A percentile compares a stretch with the other conserved stretches of the same genome.
These are phyloP conservation scores for Tilletia setariae DNA, from an alignment of 1,284 basidiomycete species.

Conservation along the genomic window DNA sequence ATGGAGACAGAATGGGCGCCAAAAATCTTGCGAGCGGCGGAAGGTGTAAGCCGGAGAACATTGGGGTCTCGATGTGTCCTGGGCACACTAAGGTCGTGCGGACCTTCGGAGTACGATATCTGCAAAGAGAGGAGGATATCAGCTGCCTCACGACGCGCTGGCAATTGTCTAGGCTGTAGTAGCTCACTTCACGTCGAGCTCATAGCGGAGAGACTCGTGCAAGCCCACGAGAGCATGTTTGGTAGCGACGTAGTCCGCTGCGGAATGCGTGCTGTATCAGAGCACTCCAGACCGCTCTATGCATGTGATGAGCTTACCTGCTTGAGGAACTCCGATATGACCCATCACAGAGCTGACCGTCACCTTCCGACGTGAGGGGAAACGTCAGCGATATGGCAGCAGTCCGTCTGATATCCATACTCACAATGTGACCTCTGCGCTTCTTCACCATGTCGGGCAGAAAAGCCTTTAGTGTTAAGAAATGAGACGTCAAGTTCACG, in stretches of 20 bases:
- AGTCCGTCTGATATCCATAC: no score
- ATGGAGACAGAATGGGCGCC: conserved; percentile 32
- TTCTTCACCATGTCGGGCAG: conserved; percentile 79
- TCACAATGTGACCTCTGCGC: conserved; percentile 77
- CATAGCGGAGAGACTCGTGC: conserved; percentile 48
- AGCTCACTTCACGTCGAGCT: conserved; percentile 39
- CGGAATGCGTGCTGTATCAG: background rate
- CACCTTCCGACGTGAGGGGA: background rate
- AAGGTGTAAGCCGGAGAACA: conserved; percentile 36
- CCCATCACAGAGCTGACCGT: conserved; percentile 68
- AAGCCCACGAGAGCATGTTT: conserved; percentile 52
- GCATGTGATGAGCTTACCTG: conserved; percentile 63
- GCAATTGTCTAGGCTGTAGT: no score
- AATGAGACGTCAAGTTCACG: conserved; percentile 82
- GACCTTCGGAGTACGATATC: conserved; percentile 26
- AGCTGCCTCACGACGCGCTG: no score
- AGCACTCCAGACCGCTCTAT: no score
- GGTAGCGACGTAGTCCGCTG: conserved; percentile 49
- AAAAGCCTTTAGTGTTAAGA: conserved; percentile 86
- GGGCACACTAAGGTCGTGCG: conserved; percentile 44
- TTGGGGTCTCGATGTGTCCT: conserved; percentile 40
- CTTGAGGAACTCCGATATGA: conserved; percentile 69
- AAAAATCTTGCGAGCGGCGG: conserved; percentile 35
- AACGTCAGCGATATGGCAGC: background rate
- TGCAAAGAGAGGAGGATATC: background rate